Base-by-base conservation (phyloP, 208 protist species). In the Acanthamoeba castellanii region DNA sequence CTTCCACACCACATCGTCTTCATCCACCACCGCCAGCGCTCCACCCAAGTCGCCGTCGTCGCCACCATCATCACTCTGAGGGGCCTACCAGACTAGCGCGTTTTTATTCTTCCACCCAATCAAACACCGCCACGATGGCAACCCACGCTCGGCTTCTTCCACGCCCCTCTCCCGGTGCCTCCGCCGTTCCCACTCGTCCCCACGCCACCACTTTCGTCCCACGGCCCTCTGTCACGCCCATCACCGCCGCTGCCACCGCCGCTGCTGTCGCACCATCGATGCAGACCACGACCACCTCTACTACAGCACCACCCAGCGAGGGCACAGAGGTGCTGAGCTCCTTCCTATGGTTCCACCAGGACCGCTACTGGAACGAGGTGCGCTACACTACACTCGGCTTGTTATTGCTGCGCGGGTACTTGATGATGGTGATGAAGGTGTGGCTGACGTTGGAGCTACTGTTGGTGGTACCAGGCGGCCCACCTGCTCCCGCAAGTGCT, bases 291-390 rank as follows among this genome's bases (percentile, higher is more conserved):
- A 78, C 74, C 1, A 82, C 66, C 0, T 20, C 66, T 37, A 27
- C 66, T 72, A 72, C 66, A 3, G 1, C 61, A 25, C 0, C 61
- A 2, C 8, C n/a, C 42, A 20, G 32, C 74, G 13, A 82, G 22
- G 74, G 45, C 37, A 52, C 74, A 1, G 74, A 82, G 37, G 45
- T 45, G 4, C 37, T 82, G 74, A 82, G 74, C 74, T 82, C 74
- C 74, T 82, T 45, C 74, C 25, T 82, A 34, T 82, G 74, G 74
- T 82, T 82, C 74, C 74, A 82, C 20, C 74, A 82, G 74, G 74
- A 82, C 74, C 74, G 74, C 3, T 82, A 82, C 74, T 82, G 74
- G 74, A 45, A 52, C 74, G 74, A 82, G 42, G 74, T 82, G 52
- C 3, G 1, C 7, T 11, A 76, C 68, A 11, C 30, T 76, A 16